A percentile compares a stretch with the other conserved stretches of the same genome.
These are phyloP conservation scores for Trichoderma sp. DNA, from an alignment of 2,329 filamentous ascomycete genomes.

Conservation along the genomic window DNA sequence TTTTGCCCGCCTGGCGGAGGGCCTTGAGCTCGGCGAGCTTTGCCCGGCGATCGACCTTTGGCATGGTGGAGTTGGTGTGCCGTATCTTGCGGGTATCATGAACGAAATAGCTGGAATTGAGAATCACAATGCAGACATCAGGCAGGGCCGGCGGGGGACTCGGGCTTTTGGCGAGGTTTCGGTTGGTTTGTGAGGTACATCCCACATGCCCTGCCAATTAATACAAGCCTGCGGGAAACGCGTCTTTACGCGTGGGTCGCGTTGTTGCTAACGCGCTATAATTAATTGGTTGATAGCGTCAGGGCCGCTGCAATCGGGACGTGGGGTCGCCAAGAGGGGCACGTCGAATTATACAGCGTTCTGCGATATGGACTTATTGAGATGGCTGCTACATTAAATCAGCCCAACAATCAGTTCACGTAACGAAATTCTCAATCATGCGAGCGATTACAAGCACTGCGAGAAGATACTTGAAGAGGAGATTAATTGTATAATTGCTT, in stretches of 20 bases:
- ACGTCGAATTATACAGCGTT: background rate
- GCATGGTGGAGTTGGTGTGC: conserved; percentile 36
- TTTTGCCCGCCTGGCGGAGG: conserved; percentile 86
- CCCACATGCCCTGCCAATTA: background rate
- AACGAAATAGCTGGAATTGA: background rate
- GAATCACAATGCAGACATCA: background rate
- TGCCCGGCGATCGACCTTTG: conserved; percentile 45
- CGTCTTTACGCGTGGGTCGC: conserved; percentile 26
- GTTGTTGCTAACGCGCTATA: conserved; percentile 20
- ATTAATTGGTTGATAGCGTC: conserved; percentile 14
- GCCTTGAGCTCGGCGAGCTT: conserved; percentile 78
- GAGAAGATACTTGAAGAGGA: background rate
- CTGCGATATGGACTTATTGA: background rate
- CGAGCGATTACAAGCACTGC: background rate
- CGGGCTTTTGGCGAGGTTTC: background rate
- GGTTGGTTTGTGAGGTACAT: conserved; percentile 7
- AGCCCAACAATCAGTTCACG: background rate
- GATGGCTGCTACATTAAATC: background rate
- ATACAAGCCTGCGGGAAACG: background rate
- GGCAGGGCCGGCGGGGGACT: background rate
- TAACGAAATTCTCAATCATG: background rate
- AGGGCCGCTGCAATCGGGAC: background rate
- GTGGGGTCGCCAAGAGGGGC: conserved; percentile 1
- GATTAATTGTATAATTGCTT: background rate
- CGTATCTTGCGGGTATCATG: conserved; percentile 22